Percentiles rank a stretch among this genome's conserved stretches.
Evolutionary conservation across 2,329 filamentous ascomycete genomes (phyloP).

Genomic region (Aaosphaeria arxii): DNA sequence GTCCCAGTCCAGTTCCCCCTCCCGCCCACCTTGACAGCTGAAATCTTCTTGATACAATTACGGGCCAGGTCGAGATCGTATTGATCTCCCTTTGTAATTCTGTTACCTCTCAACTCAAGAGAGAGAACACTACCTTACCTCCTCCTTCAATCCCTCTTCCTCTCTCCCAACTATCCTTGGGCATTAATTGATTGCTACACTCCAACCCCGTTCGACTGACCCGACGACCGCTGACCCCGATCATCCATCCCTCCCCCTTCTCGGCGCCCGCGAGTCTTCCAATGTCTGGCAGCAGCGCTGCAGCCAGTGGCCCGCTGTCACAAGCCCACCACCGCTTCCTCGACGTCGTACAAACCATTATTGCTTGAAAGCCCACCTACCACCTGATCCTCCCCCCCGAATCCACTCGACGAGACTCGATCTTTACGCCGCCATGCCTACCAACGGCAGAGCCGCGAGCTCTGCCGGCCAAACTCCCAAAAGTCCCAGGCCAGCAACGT

Average conservation of each 20-base stretch:
- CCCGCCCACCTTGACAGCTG: no score
- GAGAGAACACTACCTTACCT: neutral
- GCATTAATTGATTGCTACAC: neutral
- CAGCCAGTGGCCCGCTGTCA: conserved; percentile 18
- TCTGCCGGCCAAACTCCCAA: conserved; percentile 5
- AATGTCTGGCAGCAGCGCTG: conserved; percentile 22
- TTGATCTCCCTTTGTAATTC: no score
- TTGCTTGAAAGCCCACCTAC: neutral
- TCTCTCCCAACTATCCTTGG: neutral
- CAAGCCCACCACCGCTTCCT: conserved; percentile 12
- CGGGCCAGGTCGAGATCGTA: no score
- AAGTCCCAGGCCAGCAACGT: conserved; percentile 4
- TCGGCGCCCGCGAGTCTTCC: conserved; percentile 2
- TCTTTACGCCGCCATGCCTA: conserved; percentile 5
- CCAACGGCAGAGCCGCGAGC: conserved; percentile 7
- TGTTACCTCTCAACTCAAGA: no score
- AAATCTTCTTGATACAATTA: no score
- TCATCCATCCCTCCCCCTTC: conserved; percentile 1
- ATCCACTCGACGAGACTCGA: no score
- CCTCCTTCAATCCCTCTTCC: neutral
- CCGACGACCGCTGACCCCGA: neutral
- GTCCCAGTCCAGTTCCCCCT: no score
- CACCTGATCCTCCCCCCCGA: no score
- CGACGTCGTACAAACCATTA: conserved; percentile 15
- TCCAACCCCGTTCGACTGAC: neutral